A percentile compares a stretch with the other conserved stretches of the same genome.
phyloP scores from a whole-genome alignment of 1,284 basidiomycete species.

The Pulchroboletus neoregius region DNA sequence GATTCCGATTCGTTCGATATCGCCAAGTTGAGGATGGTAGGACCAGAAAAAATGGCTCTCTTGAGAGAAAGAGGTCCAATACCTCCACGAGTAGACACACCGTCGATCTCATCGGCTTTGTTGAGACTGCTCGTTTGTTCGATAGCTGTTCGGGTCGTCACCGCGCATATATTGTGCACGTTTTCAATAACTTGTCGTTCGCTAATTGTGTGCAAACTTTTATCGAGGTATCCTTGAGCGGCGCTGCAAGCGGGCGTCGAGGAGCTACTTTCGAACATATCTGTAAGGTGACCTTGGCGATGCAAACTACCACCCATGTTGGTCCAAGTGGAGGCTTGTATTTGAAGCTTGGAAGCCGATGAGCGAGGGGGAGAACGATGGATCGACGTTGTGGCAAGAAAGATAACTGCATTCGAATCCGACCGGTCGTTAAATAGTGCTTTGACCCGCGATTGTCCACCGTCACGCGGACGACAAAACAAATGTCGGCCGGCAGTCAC shows the following conservation, averaged over 20 bases:
- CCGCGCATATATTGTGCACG: constrained; percentile 15
- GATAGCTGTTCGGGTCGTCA: not conserved
- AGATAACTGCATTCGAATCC: not conserved
- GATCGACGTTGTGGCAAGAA: not conserved
- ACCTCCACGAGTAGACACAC: not conserved
- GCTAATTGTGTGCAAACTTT: not conserved
- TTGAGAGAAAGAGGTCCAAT: not conserved
- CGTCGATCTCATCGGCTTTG: not conserved
- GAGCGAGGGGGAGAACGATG: not conserved
- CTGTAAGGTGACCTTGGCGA: too few species aligned
- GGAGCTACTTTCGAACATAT: not conserved
- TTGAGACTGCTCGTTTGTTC: not conserved
- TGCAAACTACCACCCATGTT: not conserved
- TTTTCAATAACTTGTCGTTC: not conserved
- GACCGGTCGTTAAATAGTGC: not conserved
- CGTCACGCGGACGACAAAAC: not conserved
- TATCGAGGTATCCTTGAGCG: not conserved
- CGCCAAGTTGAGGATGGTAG: constrained; percentile 1
- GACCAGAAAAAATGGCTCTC: not conserved
- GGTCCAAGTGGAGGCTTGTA: not conserved
- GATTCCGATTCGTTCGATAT: not conserved
- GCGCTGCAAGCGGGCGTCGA: not conserved
- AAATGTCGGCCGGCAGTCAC: not conserved
- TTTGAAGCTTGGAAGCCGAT: not conserved
- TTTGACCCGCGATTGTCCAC: constrained; percentile 4